Conservation (phyloP, 306 rosid species). For the Alnus glutinosa region DNA sequence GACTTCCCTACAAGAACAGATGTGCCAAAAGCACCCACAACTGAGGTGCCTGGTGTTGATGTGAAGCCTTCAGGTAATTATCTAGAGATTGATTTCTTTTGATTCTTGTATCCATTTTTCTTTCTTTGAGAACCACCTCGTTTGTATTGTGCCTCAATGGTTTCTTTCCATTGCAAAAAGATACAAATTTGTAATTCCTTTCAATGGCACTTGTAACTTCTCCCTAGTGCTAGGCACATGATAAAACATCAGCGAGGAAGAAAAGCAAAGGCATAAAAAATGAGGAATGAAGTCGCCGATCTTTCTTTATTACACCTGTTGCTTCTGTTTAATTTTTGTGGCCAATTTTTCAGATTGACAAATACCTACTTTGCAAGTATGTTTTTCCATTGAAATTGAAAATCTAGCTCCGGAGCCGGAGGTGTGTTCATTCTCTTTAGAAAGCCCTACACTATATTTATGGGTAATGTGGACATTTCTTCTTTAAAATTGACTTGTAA, state of each 20-base stretch:
- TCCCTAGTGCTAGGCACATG: slow-evolving; percentile 26
- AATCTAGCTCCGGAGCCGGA: not conserved
- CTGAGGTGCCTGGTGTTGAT: slow-evolving; percentile 57
- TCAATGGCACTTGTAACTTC: slow-evolving; percentile 40
- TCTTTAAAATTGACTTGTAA: no score
- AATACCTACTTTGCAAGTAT: no score
- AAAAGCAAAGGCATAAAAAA: slow-evolving; percentile 38
- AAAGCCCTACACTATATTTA: no score
- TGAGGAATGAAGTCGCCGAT: slow-evolving; percentile 49
- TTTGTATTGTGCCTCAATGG: slow-evolving; percentile 44
- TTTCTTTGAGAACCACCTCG: slow-evolving; percentile 32
- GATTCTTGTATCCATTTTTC: slow-evolving; percentile 37
- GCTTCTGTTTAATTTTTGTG: not conserved
- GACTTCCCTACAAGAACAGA: slow-evolving; percentile 31
- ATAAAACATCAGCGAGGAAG: slow-evolving; percentile 34
- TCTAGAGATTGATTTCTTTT: slow-evolving; percentile 95
- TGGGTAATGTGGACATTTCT: not conserved
- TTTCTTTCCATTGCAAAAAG: slow-evolving; percentile 55
- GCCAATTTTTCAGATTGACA: no score
- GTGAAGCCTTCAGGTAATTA: slow-evolving; percentile 90
- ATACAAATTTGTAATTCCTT: slow-evolving; percentile 28
- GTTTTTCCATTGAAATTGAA: not conserved
- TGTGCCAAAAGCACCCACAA: slow-evolving; percentile 32
- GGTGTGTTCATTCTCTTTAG: not conserved
- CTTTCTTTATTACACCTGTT: slow-evolving; percentile 20